Evolutionary conservation across 495 filamentous ascomycete genomes (phyloP).

Genomic region (Articulospora tetracladia): DNA sequence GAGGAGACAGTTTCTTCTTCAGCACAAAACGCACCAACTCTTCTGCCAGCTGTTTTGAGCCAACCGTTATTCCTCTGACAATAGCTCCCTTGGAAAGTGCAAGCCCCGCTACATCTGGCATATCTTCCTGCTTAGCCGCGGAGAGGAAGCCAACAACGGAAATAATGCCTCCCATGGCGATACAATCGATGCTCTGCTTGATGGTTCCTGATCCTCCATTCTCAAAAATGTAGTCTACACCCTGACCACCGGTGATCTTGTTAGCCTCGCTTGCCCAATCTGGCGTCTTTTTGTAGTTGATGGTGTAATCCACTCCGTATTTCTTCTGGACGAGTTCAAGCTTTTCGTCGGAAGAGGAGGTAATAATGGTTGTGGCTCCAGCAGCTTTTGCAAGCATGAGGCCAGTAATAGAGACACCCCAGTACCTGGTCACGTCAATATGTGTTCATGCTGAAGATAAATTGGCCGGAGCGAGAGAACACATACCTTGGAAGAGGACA

Average conservation of each 20-base stretch:
- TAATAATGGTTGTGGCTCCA: conserved; percentile 74
- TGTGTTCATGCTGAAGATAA: too few relatives aligned
- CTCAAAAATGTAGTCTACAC: conserved; percentile 68
- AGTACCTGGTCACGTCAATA: background rate
- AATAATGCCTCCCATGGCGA: conserved; percentile 63
- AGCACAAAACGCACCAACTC: conserved; percentile 43
- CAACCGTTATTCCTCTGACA: conserved; percentile 58
- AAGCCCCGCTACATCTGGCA: conserved; percentile 45
- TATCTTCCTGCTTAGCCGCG: conserved; percentile 40
- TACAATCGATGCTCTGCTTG: conserved; percentile 54
- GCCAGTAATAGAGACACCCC: conserved; percentile 48
- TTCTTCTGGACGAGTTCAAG: conserved; percentile 55
- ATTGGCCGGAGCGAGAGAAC: background rate
- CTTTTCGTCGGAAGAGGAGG: conserved; percentile 67
- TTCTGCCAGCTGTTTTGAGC: conserved; percentile 51
- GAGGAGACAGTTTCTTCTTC: conserved; percentile 22
- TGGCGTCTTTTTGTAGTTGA: conserved; percentile 68
- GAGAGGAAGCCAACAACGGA: conserved; percentile 54
- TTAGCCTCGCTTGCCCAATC: conserved; percentile 75
- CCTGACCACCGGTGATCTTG: conserved; percentile 48
- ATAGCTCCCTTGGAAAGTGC: conserved; percentile 48
- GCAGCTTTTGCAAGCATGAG: conserved; percentile 80
- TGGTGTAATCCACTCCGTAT: conserved; percentile 69
- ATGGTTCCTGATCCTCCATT: conserved; percentile 61
- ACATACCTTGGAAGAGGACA: conserved; percentile 64